A percentile compares a stretch with the other conserved stretches of the same genome.
Evolutionary conservation across 2,329 filamentous ascomycete genomes (phyloP).

Genomic region (Trichoderma oligosporum): DNA sequence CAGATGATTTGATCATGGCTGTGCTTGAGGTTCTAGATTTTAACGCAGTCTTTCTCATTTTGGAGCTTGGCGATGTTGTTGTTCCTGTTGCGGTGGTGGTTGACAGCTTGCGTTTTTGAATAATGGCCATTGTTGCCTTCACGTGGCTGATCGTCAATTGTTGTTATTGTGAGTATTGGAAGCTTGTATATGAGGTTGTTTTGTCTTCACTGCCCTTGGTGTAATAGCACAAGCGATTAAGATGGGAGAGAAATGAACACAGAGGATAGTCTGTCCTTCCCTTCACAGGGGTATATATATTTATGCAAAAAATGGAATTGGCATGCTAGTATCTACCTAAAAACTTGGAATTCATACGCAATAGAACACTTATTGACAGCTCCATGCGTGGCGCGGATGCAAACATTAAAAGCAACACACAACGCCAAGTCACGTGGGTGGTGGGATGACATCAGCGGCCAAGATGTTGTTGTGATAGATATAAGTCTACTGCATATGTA

Average conservation of each 20-base stretch:
- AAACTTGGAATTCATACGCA: background rate
- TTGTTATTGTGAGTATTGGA: background rate
- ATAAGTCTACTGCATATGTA: no score
- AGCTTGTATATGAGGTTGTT: no score
- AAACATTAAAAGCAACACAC: slow-evolving; percentile 26
- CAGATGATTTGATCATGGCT: background rate
- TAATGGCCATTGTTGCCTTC: background rate
- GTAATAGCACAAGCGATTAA: background rate
- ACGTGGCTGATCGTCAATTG: no score
- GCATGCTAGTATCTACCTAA: background rate
- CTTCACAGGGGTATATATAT: slow-evolving; percentile 2
- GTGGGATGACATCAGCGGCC: slow-evolving; percentile 11
- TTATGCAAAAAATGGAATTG: background rate
- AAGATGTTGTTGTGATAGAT: background rate
- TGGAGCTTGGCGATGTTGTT: background rate
- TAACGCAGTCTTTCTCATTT: background rate
- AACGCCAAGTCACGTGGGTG: slow-evolving; percentile 22
- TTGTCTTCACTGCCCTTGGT: no score
- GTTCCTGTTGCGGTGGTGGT: background rate
- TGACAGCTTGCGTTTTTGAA: slow-evolving; percentile 10
- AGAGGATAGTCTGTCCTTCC: no score
- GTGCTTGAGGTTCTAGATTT: background rate
- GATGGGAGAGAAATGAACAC: background rate
- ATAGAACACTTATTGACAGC: no score
- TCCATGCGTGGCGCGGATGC: background rate